Percentiles rank a stretch among this genome's conserved stretches.
Conservation (phyloP, 352 stramenopile genomes). For the Phytophthora pini region DNA sequence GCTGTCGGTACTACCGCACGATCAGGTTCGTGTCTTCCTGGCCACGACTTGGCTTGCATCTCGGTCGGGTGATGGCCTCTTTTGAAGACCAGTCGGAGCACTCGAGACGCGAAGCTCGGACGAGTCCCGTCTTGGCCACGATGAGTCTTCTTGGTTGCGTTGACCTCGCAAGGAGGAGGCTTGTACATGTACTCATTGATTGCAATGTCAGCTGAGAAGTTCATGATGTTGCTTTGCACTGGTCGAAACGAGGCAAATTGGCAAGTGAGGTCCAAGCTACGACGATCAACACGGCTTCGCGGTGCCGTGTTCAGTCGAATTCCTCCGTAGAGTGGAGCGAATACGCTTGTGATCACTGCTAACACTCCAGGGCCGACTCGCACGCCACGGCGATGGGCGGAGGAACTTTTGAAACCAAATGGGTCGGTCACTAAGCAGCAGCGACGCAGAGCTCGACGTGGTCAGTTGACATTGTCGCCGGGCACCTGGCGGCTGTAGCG, state of each 20-base stretch:
- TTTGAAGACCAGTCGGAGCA: slow-evolving; percentile 17
- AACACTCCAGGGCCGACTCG: background rate
- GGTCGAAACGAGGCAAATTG: slow-evolving; percentile 4
- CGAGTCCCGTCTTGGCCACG: background rate
- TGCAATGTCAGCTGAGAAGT: background rate
- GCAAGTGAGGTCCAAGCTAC: slow-evolving; percentile 9
- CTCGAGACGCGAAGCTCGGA: slow-evolving; percentile 15
- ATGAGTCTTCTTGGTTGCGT: background rate
- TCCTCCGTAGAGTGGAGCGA: background rate
- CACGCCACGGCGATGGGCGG: background rate
- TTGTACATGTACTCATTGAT: background rate
- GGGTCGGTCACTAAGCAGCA: background rate
- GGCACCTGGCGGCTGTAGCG: background rate
- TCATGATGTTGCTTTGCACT: slow-evolving; percentile 11
- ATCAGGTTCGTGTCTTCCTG: slow-evolving; percentile 6
- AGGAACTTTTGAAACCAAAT: slow-evolving; percentile 2
- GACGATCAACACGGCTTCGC: no score
- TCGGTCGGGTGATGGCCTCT: background rate
- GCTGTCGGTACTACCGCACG: background rate
- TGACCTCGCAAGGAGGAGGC: background rate
- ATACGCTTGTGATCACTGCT: slow-evolving; percentile 9
- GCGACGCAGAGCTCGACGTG: background rate
- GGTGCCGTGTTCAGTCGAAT: background rate
- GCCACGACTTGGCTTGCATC: slow-evolving; percentile 24
- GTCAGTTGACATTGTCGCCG: background rate